Conservation (phyloP, 1,284 basidiomycete genomes). For the Earliella scabrosa region DNA sequence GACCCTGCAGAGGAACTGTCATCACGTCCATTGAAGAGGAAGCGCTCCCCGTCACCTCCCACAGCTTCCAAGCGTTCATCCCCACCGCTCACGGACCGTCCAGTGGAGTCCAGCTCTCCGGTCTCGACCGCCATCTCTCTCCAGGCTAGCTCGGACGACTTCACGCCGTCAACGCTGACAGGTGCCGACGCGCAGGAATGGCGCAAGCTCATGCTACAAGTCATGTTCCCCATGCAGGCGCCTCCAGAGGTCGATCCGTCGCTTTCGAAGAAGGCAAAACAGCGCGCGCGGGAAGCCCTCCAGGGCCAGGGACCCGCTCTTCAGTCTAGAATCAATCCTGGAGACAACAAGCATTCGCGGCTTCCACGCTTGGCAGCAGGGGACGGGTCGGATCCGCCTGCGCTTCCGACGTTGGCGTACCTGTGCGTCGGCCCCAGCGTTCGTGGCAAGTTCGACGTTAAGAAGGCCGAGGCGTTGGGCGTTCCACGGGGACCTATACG, state of each 20-base stretch:
- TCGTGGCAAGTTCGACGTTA: conserved; percentile 86
- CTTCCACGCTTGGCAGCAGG: conserved; percentile 12
- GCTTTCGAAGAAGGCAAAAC: conserved; percentile 6
- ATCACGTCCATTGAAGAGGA: conserved; percentile 31
- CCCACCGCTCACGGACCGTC: conserved; percentile 14
- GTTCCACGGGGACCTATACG: conserved; percentile 63
- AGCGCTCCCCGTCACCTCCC: conserved; percentile 29
- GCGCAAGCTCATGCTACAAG: conserved; percentile 50
- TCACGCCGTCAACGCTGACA: conserved; percentile 41
- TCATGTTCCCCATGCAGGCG: conserved; percentile 59
- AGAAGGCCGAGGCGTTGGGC: conserved; percentile 68
- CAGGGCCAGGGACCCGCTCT: background rate
- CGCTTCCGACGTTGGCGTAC: conserved; percentile 45
- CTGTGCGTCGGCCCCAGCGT: conserved; percentile 77
- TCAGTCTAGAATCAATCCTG: background rate
- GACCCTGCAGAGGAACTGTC: background rate
- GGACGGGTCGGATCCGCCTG: background rate
- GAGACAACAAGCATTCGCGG: conserved; percentile 4
- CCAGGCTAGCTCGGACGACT: conserved; percentile 22
- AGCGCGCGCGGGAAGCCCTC: background rate
- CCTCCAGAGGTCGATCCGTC: conserved; percentile 16
- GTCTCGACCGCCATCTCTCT: background rate
- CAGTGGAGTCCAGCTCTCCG: conserved; percentile 8
- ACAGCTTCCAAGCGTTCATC: conserved; percentile 44
- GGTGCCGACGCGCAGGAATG: conserved; percentile 54